Percentiles rank a stretch among this genome's conserved stretches.
These are phyloP conservation scores for Chaetomium fimeti DNA, from an alignment of 495 filamentous ascomycete genomes.

Conservation along the genomic window DNA sequence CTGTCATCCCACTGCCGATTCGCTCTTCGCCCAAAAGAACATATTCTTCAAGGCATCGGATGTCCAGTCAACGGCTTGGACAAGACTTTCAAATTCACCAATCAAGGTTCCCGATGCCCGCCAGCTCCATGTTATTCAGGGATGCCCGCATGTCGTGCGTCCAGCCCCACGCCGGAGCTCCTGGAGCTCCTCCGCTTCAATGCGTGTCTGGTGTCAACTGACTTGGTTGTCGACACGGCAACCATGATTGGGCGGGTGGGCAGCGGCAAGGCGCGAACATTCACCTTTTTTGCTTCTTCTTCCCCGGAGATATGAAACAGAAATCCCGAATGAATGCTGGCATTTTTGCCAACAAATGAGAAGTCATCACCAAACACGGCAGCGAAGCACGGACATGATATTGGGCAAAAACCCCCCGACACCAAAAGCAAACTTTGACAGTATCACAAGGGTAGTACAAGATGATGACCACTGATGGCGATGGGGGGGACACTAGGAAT, in stretches of 20 bases:
- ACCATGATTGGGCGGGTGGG: conserved; percentile 10
- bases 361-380: neutral
- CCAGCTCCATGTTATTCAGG: neutral
- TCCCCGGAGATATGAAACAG: conserved; percentile 1
- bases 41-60: neutral
- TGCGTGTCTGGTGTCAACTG: neutral
- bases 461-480: neutral
- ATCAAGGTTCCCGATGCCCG: conserved; percentile 23
- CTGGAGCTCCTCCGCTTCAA: neutral
- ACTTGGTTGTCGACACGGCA: neutral
- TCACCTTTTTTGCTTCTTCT: conserved; percentile 3
- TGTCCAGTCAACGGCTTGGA: conserved; percentile 7
- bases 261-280: conserved; percentile 8
- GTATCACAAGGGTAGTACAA: neutral
- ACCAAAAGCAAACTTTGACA: neutral
- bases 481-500: no score
- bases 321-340: neutral
- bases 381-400: neutral
- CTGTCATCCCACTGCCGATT: conserved; percentile 4
- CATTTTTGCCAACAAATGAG: neutral
- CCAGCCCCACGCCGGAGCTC: neutral
- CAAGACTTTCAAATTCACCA: conserved; percentile 17
- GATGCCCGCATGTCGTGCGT: neutral
- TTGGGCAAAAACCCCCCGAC: neutral
- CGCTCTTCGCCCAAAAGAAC: neutral